A percentile compares a stretch with the other conserved stretches of the same genome.
Conservation (phyloP, 768 basidiomycete genomes). For the Russula ochroleuca region DNA sequence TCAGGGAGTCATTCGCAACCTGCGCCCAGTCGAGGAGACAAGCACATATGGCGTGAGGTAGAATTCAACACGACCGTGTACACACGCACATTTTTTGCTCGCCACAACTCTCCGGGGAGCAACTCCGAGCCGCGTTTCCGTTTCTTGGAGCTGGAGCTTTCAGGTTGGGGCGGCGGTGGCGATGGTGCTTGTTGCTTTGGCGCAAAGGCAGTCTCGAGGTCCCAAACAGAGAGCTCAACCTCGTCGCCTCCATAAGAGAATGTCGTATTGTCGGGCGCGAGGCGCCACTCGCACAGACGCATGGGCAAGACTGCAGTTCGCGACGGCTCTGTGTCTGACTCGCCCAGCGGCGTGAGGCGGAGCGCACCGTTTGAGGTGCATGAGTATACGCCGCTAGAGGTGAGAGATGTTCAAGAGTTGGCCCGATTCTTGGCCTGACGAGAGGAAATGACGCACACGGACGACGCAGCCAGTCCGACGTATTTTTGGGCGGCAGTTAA, state of each 20-base stretch:
- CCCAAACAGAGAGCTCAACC: constrained; percentile 80
- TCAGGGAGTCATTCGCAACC: constrained; percentile 70
- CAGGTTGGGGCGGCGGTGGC: constrained; percentile 22
- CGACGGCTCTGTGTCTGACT: constrained; percentile 28
- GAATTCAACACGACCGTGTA: neutral
- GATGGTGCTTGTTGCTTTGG: constrained; percentile 24
- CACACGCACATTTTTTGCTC: constrained; percentile 69
- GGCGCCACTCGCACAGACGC: constrained; percentile 63
- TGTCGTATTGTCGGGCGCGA: constrained; percentile 47
- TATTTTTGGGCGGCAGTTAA: constrained; percentile 50
- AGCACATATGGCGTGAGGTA: neutral
- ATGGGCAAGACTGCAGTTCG: constrained; percentile 52
- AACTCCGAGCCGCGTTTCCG: constrained; percentile 54
- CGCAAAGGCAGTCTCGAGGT: constrained; percentile 55
- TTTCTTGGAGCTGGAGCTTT: constrained; percentile 41
- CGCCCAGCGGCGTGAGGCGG: constrained; percentile 41
- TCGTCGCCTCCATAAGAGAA: constrained; percentile 87
- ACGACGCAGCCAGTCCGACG: constrained; percentile 53
- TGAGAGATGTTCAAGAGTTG: neutral
- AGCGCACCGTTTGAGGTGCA: constrained; percentile 78
- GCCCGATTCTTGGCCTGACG: no score
- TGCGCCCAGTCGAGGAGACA: constrained; percentile 29
- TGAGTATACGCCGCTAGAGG: constrained; percentile 49
- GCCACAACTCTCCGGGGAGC: constrained; percentile 74
- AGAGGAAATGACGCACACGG: constrained; percentile 42